Conservation (phyloP, 1,284 basidiomycete genomes). For the Naganishia sp. region DNA sequence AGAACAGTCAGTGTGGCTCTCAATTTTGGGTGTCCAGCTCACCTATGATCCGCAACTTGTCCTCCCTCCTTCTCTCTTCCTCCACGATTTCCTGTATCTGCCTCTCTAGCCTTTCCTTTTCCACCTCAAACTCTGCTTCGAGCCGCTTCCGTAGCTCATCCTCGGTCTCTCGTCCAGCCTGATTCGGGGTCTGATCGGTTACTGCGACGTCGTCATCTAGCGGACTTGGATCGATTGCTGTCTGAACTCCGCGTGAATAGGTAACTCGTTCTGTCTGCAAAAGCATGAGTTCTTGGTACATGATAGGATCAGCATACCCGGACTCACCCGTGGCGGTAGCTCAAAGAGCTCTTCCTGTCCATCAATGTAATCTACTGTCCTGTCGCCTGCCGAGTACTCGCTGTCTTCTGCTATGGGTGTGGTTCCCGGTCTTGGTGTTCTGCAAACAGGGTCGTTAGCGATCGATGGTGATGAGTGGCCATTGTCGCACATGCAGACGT, state of each 20-base stretch:
- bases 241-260: conserved; percentile 34
- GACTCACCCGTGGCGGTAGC: conserved; percentile 28
- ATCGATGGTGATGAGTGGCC: background rate
- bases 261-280: conserved; percentile 27
- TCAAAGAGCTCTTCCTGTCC: conserved; percentile 32
- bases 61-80: conserved; percentile 74
- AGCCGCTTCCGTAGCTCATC: conserved; percentile 73
- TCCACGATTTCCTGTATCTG: conserved; percentile 65
- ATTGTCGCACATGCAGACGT: background rate
- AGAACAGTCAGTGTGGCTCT: background rate
- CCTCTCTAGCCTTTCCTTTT: conserved; percentile 68
- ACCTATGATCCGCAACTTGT: conserved; percentile 60
- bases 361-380: conserved; percentile 24
- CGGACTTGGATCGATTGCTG: conserved; percentile 1
- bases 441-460: background rate
- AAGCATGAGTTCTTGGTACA: background rate
- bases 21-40: conserved; percentile 14
- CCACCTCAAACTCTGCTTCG: conserved; percentile 57
- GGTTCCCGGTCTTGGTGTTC: background rate
- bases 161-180: conserved; percentile 60
- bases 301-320: background rate
- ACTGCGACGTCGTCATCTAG: conserved; percentile 52
- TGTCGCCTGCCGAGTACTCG: background rate
- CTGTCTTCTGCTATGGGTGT: background rate
- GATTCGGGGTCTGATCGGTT: conserved; percentile 55